Evolutionary conservation across 192 early-diverging fungal species (phyloP), one percentile per base, ranked within the genome.

Genomic region (Lunasporangiospora selenospora): DNA sequence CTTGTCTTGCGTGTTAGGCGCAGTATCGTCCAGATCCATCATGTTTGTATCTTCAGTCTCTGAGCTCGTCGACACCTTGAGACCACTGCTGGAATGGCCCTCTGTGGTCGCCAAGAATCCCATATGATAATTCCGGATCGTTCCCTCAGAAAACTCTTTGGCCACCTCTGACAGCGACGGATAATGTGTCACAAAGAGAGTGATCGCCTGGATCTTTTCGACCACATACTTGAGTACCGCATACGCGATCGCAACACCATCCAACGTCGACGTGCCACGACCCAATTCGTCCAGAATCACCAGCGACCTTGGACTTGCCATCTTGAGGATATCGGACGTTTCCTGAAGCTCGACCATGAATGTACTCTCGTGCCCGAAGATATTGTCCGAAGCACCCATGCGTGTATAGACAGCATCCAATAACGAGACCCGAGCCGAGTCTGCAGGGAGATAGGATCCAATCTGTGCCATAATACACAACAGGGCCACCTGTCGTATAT

Each of bases 201-300:
- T 80, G 10, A 86, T 80, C 2, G 83, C 81, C 6, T 78, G 38
- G 16, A 82, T 80, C 10, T 77, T 58, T 10, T 32, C 13, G 12
- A 87, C 75, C 6, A 93, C 67, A 65, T 92, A 64, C 15, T 78
- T 48, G 2, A 93, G 41, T 0, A 89, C 83, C 0, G 88, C 83
- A 45, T 83, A 80, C 9, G 91, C 92, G n/a, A 93, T 78, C 0
- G 89, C 85, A 2, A 85, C 57, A 1, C 92, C 92, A 65, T 93
- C 92, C 32, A 82, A 61, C 8, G 89, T 91, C 18, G 87, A 88
- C 0, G 92, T 95, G 0, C 92, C 93, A 32, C 93, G 73, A 1
- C 93, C 93, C 6, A 95, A 77, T 48, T 95, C 92, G 62, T 95
- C 93, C 58, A 93, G 79, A 37, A 95, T 89, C 13, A 93, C 87